Conservation (phyloP, 768 basidiomycete genomes). For the Coprinopsis marcescibilis region DNA sequence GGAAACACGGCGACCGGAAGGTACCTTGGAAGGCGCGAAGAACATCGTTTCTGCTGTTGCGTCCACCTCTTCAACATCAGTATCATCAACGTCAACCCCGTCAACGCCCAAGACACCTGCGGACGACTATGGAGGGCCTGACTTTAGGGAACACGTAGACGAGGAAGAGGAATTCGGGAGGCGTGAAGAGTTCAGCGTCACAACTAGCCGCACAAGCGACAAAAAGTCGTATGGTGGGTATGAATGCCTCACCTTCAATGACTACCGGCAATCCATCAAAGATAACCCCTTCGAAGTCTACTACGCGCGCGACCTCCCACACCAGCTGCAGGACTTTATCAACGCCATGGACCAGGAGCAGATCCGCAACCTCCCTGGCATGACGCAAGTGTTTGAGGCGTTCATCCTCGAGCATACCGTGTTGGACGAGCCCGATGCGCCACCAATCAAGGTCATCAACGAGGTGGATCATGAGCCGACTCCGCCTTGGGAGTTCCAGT, state of each 20-base stretch:
- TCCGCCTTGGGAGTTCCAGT: constrained; percentile 84
- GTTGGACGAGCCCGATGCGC: constrained; percentile 64
- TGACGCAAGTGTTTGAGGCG: constrained; percentile 54
- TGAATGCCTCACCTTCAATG: constrained; percentile 32
- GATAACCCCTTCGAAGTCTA: constrained; percentile 29
- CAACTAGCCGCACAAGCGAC: background rate
- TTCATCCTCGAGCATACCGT: constrained; percentile 61
- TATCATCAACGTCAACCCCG: background rate
- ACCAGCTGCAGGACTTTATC: constrained; percentile 59
- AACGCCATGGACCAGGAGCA: constrained; percentile 43
- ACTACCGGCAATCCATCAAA: constrained; percentile 27
- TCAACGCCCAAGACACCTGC: background rate
- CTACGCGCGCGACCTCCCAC: constrained; percentile 50
- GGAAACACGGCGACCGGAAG: background rate
- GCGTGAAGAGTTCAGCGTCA: background rate
- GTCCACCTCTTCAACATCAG: no score
- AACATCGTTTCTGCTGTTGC: no score
- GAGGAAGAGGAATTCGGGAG: background rate
- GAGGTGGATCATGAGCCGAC: constrained; percentile 59
- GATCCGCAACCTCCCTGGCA: constrained; percentile 34
- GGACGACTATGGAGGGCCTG: background rate
- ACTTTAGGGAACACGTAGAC: background rate
- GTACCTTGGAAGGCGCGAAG: no score
- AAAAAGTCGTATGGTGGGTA: constrained; percentile 25
- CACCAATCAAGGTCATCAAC: constrained; percentile 63